These are phyloP conservation scores for Saccharomyces pastorianus DNA, from an alignment of 1,139 yeast species.

Conservation along the genomic window DNA sequence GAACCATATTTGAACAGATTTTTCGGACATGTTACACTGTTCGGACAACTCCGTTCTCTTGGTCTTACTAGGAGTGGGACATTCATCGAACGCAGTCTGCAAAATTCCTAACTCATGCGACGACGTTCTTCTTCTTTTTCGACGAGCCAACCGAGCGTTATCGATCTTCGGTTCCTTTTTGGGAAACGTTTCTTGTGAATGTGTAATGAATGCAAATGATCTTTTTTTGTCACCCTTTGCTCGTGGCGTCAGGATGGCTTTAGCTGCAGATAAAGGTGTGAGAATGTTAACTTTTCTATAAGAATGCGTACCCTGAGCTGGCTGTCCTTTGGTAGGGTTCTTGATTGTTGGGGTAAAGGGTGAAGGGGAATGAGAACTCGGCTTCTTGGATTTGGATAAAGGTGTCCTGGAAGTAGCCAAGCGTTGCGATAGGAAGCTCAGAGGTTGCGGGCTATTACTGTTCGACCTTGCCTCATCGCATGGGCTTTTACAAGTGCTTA, in stretches of 20 bases:
- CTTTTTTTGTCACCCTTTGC: slow-evolving; percentile 31
- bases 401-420: not conserved
- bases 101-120: slow-evolving; percentile 75
- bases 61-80: slow-evolving; percentile 73
- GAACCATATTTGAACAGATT: slow-evolving; percentile 97
- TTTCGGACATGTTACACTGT: slow-evolving; percentile 85
- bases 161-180: slow-evolving; percentile 78
- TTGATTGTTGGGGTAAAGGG: not conserved
- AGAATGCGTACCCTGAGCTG: not conserved
- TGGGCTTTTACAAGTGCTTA: not conserved
- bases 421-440: not conserved
- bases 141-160: slow-evolving; percentile 81
- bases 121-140: slow-evolving; percentile 91
- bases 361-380: not conserved
- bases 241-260: slow-evolving; percentile 22
- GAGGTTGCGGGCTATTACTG: not conserved
- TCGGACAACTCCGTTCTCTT: slow-evolving; percentile 70
- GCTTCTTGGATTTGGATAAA: not conserved
- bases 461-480: not conserved
- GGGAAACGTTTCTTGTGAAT: slow-evolving; percentile 81
- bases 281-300: slow-evolving; percentile 15
- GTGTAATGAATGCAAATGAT: slow-evolving; percentile 83
- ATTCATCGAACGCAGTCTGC: slow-evolving; percentile 66
- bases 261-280: slow-evolving; percentile 26
- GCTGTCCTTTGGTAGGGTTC: not conserved